These are phyloP conservation scores for Pseudogymnoascus sp. DNA, from an alignment of 2,329 filamentous ascomycete species.

Conservation along the genomic window DNA sequence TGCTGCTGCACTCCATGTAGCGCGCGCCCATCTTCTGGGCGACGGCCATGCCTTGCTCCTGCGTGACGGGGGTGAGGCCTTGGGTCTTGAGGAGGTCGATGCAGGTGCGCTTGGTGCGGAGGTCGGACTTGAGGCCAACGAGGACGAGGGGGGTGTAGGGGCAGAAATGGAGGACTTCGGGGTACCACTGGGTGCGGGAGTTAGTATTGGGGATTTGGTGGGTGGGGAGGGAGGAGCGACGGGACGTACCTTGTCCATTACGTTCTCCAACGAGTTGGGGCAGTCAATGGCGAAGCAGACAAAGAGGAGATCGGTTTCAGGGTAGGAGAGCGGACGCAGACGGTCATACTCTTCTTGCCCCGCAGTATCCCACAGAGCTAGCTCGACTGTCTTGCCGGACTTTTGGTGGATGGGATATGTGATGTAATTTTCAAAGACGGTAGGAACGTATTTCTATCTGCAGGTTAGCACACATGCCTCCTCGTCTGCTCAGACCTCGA, in stretches of 20 bases:
- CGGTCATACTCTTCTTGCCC: slow-evolving; percentile 98
- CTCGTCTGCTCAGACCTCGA: background rate
- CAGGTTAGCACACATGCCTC: slow-evolving; percentile 5
- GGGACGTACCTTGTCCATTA: slow-evolving; percentile 82
- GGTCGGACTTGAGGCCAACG: slow-evolving; percentile 92
- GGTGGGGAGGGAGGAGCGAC: slow-evolving; percentile 4
- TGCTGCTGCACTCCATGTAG: slow-evolving; percentile 98
- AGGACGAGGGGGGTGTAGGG: slow-evolving; percentile 94
- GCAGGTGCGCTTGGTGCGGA: slow-evolving; percentile 90
- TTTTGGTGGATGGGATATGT: slow-evolving; percentile 85
- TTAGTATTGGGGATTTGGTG: slow-evolving; percentile 23
- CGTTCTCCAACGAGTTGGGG: slow-evolving; percentile 95
- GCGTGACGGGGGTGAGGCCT: slow-evolving; percentile 88
- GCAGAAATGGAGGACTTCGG: slow-evolving; percentile 97
- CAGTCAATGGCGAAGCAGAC: slow-evolving; percentile 99
- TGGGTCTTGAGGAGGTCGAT: slow-evolving; percentile 99
- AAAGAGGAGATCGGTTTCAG: slow-evolving; percentile 94
- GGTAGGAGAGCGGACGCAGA: slow-evolving; percentile 89
- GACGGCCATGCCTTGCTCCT: slow-evolving; percentile 79
- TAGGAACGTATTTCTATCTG: slow-evolving; percentile 94
- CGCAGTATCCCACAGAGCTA: slow-evolving; percentile 96
- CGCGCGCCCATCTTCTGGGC: slow-evolving; percentile 88
- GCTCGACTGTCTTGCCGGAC: slow-evolving; percentile 88
- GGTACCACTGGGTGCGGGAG: slow-evolving; percentile 72
- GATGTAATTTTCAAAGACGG: slow-evolving; percentile 99